Base-by-base conservation (phyloP, 352 stramenopile species). In the Aphanomyces astaci region DNA sequence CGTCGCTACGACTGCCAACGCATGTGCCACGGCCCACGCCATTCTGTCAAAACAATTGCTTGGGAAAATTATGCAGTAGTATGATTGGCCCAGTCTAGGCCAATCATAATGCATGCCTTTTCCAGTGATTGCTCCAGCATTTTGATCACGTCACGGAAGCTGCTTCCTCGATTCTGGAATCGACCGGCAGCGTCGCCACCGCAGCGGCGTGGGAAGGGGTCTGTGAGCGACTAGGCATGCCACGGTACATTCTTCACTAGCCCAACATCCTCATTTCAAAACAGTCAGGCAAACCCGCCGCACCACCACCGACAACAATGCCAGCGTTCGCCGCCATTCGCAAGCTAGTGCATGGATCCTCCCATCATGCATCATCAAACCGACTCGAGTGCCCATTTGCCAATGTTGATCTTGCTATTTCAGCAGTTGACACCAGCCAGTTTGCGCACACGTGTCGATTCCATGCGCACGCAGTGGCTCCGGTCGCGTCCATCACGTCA, bases 301-400 rank as follows among this genome's bases (percentile, higher is more conserved):
- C 36, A 43, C 36, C 36, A 15, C n/a, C n/a, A n/a, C n/a, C n/a
- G n/a, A n/a, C n/a, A n/a, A n/a, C n/a, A n/a, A n/a, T n/a, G n/a
- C n/a, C n/a, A n/a, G n/a, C n/a, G n/a, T n/a, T n/a, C n/a, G n/a
- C n/a, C n/a, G n/a, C n/a, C 39, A 46, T 46, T 46, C 39, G 9
- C 39, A 46, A 46, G 25, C 28, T 24, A 55, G 25, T 24, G 10
- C 28, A 2, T 24, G 10, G 17, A 59, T 10, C 25, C 7, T 4
- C 2, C 51, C 19, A 30, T 2, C 51, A 39, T 19, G 54, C 10
- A 4, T 4, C 17, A 19, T 39, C 51, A 1, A 39, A 4, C 22
- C 3, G 7, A 15, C 15, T 32, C 17, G 56, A 49, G 31, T 64
- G 56, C 32, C 56, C 56, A 27, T 64, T 64, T 64, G 56, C 56